phyloP scores from a whole-genome alignment of 306 rosid genomes.

The Cicer bijugum region DNA sequence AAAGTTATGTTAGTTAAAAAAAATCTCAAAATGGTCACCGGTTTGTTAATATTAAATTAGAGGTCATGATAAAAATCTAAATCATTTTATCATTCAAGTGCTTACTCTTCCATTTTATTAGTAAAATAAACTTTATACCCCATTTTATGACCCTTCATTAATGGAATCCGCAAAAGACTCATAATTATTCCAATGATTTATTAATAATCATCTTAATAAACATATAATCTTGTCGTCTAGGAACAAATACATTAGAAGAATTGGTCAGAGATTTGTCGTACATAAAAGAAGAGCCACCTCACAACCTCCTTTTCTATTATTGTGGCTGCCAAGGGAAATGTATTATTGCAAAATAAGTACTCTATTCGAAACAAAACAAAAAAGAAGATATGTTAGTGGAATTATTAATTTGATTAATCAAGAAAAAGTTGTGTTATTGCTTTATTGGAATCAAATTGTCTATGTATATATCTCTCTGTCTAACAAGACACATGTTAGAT shows the following conservation, averaged over 20 bases:
- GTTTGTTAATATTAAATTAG: no score
- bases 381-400: constrained; percentile 22
- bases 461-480: constrained; percentile 22
- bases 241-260: constrained; percentile 9
- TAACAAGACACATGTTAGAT: constrained; percentile 20
- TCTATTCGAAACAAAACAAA: constrained; percentile 13
- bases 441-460: constrained; percentile 39
- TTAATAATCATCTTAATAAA: background rate
- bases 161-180: no score
- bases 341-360: background rate
- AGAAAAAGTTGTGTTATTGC: constrained; percentile 16
- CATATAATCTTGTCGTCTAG: constrained; percentile 13
- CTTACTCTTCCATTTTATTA: no score
- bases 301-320: constrained; percentile 40
- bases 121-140: no score
- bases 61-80: no score
- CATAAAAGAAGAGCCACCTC: constrained; percentile 33
- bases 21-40: no score
- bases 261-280: constrained; percentile 33
- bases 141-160: no score
- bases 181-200: constrained; percentile 10
- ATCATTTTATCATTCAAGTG: no score
- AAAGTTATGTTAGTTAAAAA: no score
- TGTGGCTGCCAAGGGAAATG: constrained; percentile 32
- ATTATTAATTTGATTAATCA: constrained; percentile 42